Evolutionary conservation across 1,139 yeast species (phyloP).

Genomic region (Sugiyamaella japonica): DNA sequence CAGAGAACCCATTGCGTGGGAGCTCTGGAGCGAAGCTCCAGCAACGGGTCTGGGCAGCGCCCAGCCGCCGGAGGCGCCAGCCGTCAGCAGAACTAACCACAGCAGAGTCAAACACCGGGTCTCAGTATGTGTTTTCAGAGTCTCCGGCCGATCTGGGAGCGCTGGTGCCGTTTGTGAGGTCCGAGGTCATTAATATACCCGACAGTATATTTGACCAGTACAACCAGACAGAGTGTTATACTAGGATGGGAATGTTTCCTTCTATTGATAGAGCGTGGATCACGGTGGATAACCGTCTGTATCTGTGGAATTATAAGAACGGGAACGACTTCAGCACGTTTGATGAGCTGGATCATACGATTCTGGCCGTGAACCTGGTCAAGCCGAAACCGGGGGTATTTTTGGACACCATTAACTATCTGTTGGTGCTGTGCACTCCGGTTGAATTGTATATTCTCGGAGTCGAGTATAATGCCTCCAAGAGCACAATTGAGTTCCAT

Average conservation of each 20-base stretch:
- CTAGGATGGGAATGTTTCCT: slow-evolving; percentile 82
- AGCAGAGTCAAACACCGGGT: slow-evolving; percentile 8
- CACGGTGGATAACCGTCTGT: slow-evolving; percentile 75
- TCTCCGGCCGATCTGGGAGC: slow-evolving; percentile 34
- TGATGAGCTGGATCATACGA: slow-evolving; percentile 79
- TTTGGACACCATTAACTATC: slow-evolving; percentile 69
- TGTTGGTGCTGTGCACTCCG: slow-evolving; percentile 78
- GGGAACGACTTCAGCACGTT: slow-evolving; percentile 73
- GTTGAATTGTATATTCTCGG: slow-evolving; percentile 77
- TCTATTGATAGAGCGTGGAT: slow-evolving; percentile 87
- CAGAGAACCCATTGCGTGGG: background rate
- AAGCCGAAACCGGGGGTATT: slow-evolving; percentile 80
- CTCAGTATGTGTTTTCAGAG: slow-evolving; percentile 14
- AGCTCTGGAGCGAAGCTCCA: background rate
- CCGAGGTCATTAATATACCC: slow-evolving; percentile 70
- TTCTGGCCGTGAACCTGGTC: slow-evolving; percentile 71
- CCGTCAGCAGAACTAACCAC: background rate
- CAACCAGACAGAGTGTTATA: slow-evolving; percentile 61
- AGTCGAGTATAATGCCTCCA: slow-evolving; percentile 55
- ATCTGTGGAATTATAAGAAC: slow-evolving; percentile 77
- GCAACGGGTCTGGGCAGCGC: slow-evolving; percentile 1
- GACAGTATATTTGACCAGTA: slow-evolving; percentile 79
- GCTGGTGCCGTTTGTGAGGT: slow-evolving; percentile 77
- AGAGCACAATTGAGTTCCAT: slow-evolving; percentile 56
- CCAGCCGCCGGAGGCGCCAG: too few relatives aligned